A percentile compares a stretch with the other conserved stretches of the same genome.
Evolutionary conservation across 192 early-diverging fungal genomes (phyloP).

Genomic region (Mortierella alpina): DNA sequence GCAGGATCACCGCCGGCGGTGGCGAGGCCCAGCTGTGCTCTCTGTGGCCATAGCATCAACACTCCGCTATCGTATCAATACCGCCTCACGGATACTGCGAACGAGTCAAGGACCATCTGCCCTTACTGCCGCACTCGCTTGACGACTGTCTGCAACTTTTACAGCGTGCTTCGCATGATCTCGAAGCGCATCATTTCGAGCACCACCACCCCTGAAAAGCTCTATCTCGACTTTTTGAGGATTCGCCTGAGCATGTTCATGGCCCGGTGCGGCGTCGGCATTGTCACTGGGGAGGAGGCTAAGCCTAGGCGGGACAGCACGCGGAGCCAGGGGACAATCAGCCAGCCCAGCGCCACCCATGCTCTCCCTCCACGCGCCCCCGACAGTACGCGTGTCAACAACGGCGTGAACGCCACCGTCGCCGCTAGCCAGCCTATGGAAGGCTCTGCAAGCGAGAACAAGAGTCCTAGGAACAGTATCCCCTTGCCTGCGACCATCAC

Average conservation of each 20-base stretch:
- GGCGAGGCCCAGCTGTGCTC: slow-evolving; percentile 37
- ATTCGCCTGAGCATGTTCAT: slow-evolving; percentile 52
- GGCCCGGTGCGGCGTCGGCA: slow-evolving; percentile 53
- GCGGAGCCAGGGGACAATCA: background rate
- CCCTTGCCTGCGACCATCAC: background rate
- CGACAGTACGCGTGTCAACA: background rate
- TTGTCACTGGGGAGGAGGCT: slow-evolving; percentile 43
- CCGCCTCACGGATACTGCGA: slow-evolving; percentile 38
- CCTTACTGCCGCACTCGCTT: slow-evolving; percentile 44
- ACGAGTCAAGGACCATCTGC: slow-evolving; percentile 46
- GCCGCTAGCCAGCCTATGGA: background rate
- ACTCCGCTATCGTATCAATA: slow-evolving; percentile 48
- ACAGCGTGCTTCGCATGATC: slow-evolving; percentile 53
- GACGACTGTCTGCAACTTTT: slow-evolving; percentile 50
- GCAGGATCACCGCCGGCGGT: background rate
- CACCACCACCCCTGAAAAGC: slow-evolving; percentile 39
- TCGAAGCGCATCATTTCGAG: slow-evolving; percentile 48
- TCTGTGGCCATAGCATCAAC: slow-evolving; percentile 38
- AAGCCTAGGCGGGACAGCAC: slow-evolving; percentile 31
- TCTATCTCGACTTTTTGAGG: slow-evolving; percentile 51
- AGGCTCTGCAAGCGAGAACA: background rate
- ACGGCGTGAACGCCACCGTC: background rate
- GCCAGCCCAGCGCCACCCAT: background rate
- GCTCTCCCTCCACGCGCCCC: slow-evolving; percentile 4
- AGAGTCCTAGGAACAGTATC: background rate